These are phyloP conservation scores for Gleditsia sinensis DNA, from an alignment of 306 rosid genomes.

Conservation along the genomic window DNA sequence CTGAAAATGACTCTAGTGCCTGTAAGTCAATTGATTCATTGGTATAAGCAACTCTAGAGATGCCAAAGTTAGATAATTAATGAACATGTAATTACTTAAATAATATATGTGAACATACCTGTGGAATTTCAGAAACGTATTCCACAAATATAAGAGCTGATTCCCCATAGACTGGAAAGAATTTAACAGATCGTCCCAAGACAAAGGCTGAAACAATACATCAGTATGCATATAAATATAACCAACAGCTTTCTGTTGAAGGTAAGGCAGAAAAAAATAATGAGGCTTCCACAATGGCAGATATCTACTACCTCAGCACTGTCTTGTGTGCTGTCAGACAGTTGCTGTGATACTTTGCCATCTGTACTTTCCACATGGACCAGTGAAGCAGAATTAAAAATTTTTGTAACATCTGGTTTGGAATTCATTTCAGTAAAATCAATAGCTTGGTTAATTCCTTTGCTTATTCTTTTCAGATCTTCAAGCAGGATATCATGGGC, in stretches of 20 bases:
- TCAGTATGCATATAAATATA: conserved; percentile 35
- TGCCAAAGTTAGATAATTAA: conserved; percentile 5
- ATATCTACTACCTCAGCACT: conserved; percentile 63
- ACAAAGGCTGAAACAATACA: conserved; percentile 40
- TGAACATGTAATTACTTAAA: conserved; percentile 16
- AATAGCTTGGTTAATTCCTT: conserved; percentile 62
- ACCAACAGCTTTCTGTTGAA: conserved; percentile 40
- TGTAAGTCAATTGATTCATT: too few relatives aligned
- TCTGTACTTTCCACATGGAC: conserved; percentile 37
- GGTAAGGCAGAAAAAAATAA: conserved; percentile 34
- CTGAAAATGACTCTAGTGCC: too few relatives aligned
- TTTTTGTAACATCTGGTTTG: conserved; percentile 52
- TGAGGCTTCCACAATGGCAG: conserved; percentile 26
- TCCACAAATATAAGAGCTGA: conserved; percentile 71
- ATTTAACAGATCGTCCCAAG: conserved; percentile 51
- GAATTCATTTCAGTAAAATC: conserved; percentile 68
- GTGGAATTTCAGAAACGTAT: conserved; percentile 74
- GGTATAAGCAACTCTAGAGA: not conserved
- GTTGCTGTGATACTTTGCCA: conserved; percentile 38
- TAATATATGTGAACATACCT: conserved; percentile 51
- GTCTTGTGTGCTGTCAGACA: conserved; percentile 49
- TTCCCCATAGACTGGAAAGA: conserved; percentile 63
- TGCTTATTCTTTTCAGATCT: conserved; percentile 73
- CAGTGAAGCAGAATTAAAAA: conserved; percentile 40
- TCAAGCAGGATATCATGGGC: conserved; percentile 75